A percentile compares a stretch with the other conserved stretches of the same genome.
phyloP scores from a whole-genome alignment of 352 stramenopile species.

The Phytophthora colocasiae region DNA sequence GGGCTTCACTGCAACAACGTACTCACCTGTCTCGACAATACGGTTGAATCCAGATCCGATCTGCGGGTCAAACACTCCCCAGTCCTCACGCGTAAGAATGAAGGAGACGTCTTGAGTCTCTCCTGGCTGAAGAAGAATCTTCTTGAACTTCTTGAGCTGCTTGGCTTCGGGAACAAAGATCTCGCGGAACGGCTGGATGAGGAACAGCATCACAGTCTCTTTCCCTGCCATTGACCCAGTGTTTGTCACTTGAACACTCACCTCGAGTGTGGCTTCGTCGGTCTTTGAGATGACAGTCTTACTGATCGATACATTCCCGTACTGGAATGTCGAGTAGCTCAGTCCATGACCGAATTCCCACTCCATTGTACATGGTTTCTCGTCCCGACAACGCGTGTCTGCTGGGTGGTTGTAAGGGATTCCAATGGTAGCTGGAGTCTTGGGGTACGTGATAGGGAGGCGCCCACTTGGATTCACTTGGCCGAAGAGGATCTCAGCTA shows the following conservation, averaged over 20 bases:
- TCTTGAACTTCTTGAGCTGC: slow-evolving; percentile 82
- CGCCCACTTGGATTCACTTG: slow-evolving; percentile 81
- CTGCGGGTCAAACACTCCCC: slow-evolving; percentile 65
- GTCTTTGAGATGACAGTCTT: slow-evolving; percentile 39
- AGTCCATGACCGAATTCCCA: slow-evolving; percentile 75
- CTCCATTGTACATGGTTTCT: slow-evolving; percentile 53
- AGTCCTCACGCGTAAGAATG: slow-evolving; percentile 55
- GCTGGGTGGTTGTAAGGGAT: slow-evolving; percentile 82
- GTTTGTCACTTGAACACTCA: slow-evolving; percentile 78
- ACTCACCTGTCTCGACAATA: slow-evolving; percentile 68
- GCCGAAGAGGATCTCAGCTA: slow-evolving; percentile 89
- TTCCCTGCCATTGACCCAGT: slow-evolving; percentile 62
- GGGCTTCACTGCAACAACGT: slow-evolving; percentile 70
- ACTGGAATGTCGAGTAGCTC: slow-evolving; percentile 74
- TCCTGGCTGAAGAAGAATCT: slow-evolving; percentile 65
- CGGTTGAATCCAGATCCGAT: slow-evolving; percentile 61
- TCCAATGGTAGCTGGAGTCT: slow-evolving; percentile 54
- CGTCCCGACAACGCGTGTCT: slow-evolving; percentile 50
- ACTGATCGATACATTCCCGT: slow-evolving; percentile 50
- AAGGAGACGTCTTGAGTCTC: slow-evolving; percentile 49
- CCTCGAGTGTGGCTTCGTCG: slow-evolving; percentile 36
- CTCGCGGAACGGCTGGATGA: slow-evolving; percentile 66
- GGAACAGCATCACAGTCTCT: slow-evolving; percentile 83
- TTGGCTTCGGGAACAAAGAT: slow-evolving; percentile 81
- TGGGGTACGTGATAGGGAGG: slow-evolving; percentile 88